Percentiles rank a stretch among this genome's conserved stretches.
These are phyloP conservation scores for Kwoniella shivajii DNA, from an alignment of 1,284 basidiomycete genomes.

Conservation along the genomic window DNA sequence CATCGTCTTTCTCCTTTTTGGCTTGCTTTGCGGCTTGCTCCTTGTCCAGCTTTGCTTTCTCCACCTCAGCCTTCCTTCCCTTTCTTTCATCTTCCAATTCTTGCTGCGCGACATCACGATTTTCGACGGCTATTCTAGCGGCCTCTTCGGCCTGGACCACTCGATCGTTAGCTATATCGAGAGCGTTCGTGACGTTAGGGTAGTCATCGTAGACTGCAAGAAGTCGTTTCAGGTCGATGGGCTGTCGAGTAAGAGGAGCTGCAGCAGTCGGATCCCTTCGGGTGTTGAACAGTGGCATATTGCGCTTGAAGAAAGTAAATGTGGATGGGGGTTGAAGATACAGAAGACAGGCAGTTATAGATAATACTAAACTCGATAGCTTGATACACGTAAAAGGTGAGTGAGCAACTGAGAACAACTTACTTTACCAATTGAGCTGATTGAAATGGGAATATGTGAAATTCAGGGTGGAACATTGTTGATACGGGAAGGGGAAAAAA, in stretches of 20 bases:
- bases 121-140: constrained; percentile 9
- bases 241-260: constrained; percentile 4
- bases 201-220: constrained; percentile 25
- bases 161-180: constrained; percentile 3
- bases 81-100: constrained; percentile 14
- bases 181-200: constrained; percentile 7
- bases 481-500: neutral
- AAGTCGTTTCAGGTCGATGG: constrained; percentile 13
- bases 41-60: constrained; percentile 8
- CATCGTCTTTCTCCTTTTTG: constrained; percentile 15
- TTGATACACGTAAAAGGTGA: too few species aligned
- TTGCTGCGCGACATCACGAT: constrained; percentile 2
- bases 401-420: too few species aligned
- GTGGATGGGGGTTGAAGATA: too few species aligned
- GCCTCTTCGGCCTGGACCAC: constrained; percentile 15
- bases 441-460: too few species aligned
- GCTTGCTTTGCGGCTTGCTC: constrained; percentile 7
- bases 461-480: too few species aligned
- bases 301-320: neutral
- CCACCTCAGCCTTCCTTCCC: constrained; percentile 9
- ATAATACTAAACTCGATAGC: too few species aligned
- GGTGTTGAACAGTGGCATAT: neutral
- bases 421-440: too few species aligned
- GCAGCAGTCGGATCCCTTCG: neutral
- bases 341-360: too few species aligned